Evolutionary conservation across 768 basidiomycete species (phyloP).

Genomic region (Phanerochaete sordida): DNA sequence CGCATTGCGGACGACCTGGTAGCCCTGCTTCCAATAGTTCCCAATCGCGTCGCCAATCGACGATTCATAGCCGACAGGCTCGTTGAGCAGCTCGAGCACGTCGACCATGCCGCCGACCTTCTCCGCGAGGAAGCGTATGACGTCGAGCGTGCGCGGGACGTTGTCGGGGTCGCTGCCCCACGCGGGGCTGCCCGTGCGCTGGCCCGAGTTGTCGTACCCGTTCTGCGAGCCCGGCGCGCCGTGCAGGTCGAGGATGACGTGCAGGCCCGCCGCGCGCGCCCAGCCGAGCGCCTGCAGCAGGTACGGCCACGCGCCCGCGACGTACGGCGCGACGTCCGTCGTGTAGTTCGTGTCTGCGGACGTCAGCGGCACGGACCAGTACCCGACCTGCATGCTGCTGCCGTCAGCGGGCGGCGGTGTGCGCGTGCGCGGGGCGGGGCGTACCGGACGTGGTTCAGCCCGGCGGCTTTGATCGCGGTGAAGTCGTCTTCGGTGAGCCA

Average conservation of each 20-base stretch:
- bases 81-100: conserved; percentile 68
- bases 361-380: conserved; percentile 74
- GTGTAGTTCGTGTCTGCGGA: conserved; percentile 44
- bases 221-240: conserved; percentile 61
- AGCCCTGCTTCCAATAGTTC: conserved; percentile 59
- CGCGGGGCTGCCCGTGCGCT: conserved; percentile 47
- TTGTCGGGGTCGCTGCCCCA: conserved; percentile 49
- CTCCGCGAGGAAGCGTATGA: conserved; percentile 49
- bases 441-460: conserved; percentile 70
- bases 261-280: conserved; percentile 58
- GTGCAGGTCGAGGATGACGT: conserved; percentile 76
- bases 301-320: conserved; percentile 65
- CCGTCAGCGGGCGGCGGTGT: not conserved
- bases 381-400: conserved; percentile 64
- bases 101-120: conserved; percentile 56
- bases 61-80: conserved; percentile 54
- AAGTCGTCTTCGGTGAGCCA: conserved; percentile 75
- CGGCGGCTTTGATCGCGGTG: conserved; percentile 56
- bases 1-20: conserved; percentile 50
- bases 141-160: conserved; percentile 55
- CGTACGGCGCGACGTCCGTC: conserved; percentile 49
- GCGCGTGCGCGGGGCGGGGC: conserved; percentile 9
- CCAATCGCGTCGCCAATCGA: conserved; percentile 42
- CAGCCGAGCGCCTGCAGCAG: conserved; percentile 59
- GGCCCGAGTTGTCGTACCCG: conserved; percentile 77